Conservation (phyloP, 176 grass and related monocot genomes). For the Avena sativa region DNA sequence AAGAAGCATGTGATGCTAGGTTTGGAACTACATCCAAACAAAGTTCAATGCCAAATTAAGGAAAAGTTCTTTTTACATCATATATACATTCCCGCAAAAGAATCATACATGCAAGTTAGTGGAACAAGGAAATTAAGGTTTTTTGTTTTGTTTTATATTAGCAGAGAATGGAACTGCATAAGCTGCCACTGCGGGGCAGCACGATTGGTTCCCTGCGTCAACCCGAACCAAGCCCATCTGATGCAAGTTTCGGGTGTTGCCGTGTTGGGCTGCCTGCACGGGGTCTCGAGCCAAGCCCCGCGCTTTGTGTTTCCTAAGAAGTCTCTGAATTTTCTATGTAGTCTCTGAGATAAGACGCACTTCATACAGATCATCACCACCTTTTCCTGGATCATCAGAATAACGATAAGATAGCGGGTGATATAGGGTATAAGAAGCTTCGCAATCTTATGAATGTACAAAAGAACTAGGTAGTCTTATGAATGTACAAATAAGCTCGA, state of each 20-base stretch:
- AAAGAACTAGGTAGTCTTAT: not conserved
- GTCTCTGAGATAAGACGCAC: conserved; percentile 63
- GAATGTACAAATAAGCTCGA: not conserved
- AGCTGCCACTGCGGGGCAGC: not conserved
- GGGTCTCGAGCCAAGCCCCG: not conserved
- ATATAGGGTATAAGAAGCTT: not conserved
- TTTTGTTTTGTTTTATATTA: conserved; percentile 16
- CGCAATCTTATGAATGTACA: not conserved
- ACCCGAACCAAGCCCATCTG: not conserved
- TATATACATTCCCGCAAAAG: conserved; percentile 22
- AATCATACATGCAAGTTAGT: conserved; percentile 36
- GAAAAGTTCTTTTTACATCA: not conserved
- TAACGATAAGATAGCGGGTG: not conserved
- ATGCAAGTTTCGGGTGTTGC: not conserved
- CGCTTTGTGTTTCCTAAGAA: conserved; percentile 16
- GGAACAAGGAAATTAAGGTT: conserved; percentile 1
- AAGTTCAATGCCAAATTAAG: not conserved
- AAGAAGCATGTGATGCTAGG: not conserved
- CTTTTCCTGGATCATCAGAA: conserved; percentile 40
- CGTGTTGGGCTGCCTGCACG: not conserved
- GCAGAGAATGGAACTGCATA: not conserved
- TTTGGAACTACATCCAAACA: not conserved
- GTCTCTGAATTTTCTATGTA: conserved; percentile 9
- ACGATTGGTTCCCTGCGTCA: not conserved
- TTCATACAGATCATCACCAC: conserved; percentile 57